These are phyloP conservation scores for Metroxylon sagu DNA, from an alignment of 176 grass and related monocot genomes.

Conservation along the genomic window DNA sequence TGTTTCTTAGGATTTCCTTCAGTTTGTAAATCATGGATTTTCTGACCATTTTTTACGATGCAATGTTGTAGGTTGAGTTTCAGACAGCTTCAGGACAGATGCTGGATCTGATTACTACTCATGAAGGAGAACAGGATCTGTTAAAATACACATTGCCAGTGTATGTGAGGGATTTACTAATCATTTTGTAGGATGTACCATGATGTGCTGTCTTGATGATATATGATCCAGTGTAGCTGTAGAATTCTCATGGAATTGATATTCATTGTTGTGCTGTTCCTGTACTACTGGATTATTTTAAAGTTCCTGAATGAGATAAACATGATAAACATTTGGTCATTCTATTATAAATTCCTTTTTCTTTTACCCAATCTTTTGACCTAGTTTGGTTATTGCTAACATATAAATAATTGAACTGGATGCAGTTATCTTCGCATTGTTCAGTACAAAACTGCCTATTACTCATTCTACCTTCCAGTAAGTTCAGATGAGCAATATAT, in stretches of 20 bases:
- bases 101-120: slow-evolving; percentile 94
- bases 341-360: too few relatives aligned
- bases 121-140: slow-evolving; percentile 91
- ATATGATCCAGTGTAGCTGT: too few relatives aligned
- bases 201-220: too few relatives aligned
- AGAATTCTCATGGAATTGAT: too few relatives aligned
- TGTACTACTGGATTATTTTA: too few relatives aligned
- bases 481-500: slow-evolving; percentile 4
- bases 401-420: slow-evolving; percentile 20
- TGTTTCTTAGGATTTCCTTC: not conserved
- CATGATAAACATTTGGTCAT: too few relatives aligned
- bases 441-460: slow-evolving; percentile 96
- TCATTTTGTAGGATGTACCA: too few relatives aligned
- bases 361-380: too few relatives aligned
- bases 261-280: too few relatives aligned
- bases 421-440: slow-evolving; percentile 86
- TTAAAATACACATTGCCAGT: slow-evolving; percentile 70
- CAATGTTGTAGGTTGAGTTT: slow-evolving; percentile 68
- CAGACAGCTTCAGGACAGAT: slow-evolving; percentile 97
- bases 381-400: slow-evolving; percentile 11
- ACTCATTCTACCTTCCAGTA: slow-evolving; percentile 98
- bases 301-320: too few relatives aligned
- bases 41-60: slow-evolving; percentile 11
- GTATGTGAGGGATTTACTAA: slow-evolving; percentile 34
- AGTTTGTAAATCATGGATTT: not conserved